Conservation (phyloP, 805 yeast genomes). For the Yarrowia deformans region DNA sequence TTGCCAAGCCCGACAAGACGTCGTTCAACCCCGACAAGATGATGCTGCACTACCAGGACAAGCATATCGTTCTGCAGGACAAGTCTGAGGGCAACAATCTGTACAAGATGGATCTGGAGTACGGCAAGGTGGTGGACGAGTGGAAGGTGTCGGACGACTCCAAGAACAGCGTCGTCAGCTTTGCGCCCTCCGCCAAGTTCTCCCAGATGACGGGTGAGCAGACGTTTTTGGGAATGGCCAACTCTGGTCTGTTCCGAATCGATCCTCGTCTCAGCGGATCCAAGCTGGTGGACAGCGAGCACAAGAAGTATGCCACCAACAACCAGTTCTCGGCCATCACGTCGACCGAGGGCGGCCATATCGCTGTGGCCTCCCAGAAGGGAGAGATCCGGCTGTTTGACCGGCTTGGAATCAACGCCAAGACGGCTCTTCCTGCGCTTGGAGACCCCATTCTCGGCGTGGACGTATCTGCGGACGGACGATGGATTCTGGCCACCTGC, state of each 20-base stretch:
- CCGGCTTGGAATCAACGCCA: slow-evolving; percentile 75
- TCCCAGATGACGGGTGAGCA: slow-evolving; percentile 77
- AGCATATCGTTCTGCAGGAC: slow-evolving; percentile 70
- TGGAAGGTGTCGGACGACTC: slow-evolving; percentile 66
- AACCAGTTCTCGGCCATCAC: slow-evolving; percentile 65
- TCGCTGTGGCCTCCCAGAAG: slow-evolving; percentile 75
- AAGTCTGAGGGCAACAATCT: slow-evolving; percentile 56
- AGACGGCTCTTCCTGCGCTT: slow-evolving; percentile 78
- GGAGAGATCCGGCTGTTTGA: slow-evolving; percentile 83
- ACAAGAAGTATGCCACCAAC: slow-evolving; percentile 63
- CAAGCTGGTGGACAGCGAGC: slow-evolving; percentile 66
- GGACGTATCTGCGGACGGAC: slow-evolving; percentile 79
- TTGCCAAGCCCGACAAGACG: slow-evolving; percentile 61
- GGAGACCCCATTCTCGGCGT: slow-evolving; percentile 76
- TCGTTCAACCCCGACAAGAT: slow-evolving; percentile 64
- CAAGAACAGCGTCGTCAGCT: slow-evolving; percentile 55
- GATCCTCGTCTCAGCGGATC: slow-evolving; percentile 75
- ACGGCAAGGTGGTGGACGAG: slow-evolving; percentile 85
- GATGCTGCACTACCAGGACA: slow-evolving; percentile 81
- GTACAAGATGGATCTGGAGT: slow-evolving; percentile 77
- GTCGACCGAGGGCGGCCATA: slow-evolving; percentile 74
- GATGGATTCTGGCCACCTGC: slow-evolving; percentile 84
- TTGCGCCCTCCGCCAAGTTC: slow-evolving; percentile 76
- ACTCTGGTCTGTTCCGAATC: slow-evolving; percentile 70
- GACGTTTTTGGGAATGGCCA: slow-evolving; percentile 73